These are phyloP conservation scores for Leishmania amazonensis DNA, from an alignment of 208 protist species.

Conservation along the genomic window DNA sequence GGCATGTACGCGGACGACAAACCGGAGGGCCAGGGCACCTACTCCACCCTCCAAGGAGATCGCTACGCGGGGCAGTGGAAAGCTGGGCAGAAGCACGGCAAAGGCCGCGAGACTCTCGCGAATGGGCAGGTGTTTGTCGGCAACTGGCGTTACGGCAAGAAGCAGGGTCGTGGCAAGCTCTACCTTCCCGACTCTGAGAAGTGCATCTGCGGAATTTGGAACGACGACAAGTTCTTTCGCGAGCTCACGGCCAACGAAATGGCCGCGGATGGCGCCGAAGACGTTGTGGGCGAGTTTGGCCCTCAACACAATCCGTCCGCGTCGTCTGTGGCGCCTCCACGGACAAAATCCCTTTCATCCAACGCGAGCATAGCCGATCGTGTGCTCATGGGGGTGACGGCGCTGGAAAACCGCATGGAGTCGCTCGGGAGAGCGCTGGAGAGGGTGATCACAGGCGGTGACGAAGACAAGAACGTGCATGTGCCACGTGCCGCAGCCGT, in stretches of 20 bases:
- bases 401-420: constrained; percentile 60
- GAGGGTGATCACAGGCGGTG: constrained; percentile 22
- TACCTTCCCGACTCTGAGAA: constrained; percentile 40
- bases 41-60: constrained; percentile 60
- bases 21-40: constrained; percentile 68
- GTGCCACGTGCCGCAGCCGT: background rate
- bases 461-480: background rate
- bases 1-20: constrained; percentile 71
- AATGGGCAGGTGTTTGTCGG: constrained; percentile 70
- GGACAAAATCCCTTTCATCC: background rate
- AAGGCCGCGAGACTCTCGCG: constrained; percentile 61
- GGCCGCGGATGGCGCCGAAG: constrained; percentile 31
- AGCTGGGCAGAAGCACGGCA: constrained; percentile 58
- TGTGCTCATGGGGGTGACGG: constrained; percentile 36
- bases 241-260: constrained; percentile 61
- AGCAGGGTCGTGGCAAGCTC: constrained; percentile 69
- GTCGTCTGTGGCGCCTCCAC: constrained; percentile 13
- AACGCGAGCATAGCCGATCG: constrained; percentile 25
- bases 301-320: constrained; percentile 22
- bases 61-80: constrained; percentile 68
- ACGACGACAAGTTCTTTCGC: constrained; percentile 66
- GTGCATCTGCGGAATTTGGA: constrained; percentile 71
- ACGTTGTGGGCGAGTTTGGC: constrained; percentile 40
- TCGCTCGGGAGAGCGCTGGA: constrained; percentile 52
- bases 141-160: constrained; percentile 62